A percentile compares a stretch with the other conserved stretches of the same genome.
Conservation (phyloP, 192 early-diverging fungal species). For the Tieghemiomyces parasiticus region DNA sequence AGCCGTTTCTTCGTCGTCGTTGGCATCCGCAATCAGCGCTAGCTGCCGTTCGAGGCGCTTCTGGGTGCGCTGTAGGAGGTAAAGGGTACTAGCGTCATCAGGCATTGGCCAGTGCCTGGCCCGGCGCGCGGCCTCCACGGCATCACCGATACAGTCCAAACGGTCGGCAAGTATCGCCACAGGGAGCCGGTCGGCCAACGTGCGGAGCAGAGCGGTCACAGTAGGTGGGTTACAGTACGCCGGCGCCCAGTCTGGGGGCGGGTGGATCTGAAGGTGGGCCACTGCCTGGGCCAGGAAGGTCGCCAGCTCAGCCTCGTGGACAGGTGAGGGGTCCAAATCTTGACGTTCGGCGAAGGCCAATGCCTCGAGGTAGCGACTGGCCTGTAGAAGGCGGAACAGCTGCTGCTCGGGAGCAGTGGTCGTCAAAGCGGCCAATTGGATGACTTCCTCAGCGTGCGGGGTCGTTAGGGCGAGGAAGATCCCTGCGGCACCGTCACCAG, state of each 20-base stretch:
- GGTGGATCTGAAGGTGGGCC: background rate
- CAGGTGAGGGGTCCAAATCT: slow-evolving; percentile 14
- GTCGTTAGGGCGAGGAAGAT: background rate
- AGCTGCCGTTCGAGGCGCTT: background rate
- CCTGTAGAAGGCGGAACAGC: slow-evolving; percentile 16
- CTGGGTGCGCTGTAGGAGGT: slow-evolving; percentile 17
- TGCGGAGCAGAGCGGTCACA: background rate
- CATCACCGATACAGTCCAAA: slow-evolving; percentile 14
- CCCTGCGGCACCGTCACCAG: background rate
- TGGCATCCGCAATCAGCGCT: background rate
- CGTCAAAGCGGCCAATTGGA: slow-evolving; percentile 1
- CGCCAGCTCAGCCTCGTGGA: slow-evolving; percentile 18
- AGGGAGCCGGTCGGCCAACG: background rate
- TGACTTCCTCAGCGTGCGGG: background rate
- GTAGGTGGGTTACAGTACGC: background rate
- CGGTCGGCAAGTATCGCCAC: slow-evolving; percentile 11
- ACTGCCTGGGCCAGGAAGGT: slow-evolving; percentile 8
- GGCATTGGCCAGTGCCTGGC: slow-evolving; percentile 14
- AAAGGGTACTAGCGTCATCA: slow-evolving; percentile 12
- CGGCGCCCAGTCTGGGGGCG: background rate
- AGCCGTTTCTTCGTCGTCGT: background rate
- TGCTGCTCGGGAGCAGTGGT: slow-evolving; percentile 11
- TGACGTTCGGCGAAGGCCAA: slow-evolving; percentile 19
- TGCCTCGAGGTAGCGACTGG: slow-evolving; percentile 21
- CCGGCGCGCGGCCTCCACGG: slow-evolving; percentile 10